phyloP scores from a whole-genome alignment of 139 green algal species.

The Monoraphidium neglectum region DNA sequence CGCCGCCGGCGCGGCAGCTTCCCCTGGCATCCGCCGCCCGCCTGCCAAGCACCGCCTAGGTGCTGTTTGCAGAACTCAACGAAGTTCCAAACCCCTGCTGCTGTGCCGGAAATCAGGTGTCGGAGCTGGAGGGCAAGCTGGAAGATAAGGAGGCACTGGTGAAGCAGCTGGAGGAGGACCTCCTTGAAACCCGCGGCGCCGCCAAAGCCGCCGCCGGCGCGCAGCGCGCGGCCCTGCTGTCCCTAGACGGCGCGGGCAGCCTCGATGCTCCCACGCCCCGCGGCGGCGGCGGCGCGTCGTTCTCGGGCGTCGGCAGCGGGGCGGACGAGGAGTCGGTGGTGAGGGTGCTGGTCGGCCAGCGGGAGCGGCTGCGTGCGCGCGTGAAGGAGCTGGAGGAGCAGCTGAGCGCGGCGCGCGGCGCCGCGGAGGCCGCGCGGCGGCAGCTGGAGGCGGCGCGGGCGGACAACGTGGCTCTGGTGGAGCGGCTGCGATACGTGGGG shows the following conservation, averaged over 20 bases:
- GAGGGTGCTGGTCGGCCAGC: slow-evolving; percentile 76
- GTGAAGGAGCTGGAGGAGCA: slow-evolving; percentile 79
- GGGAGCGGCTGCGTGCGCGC: slow-evolving; percentile 74
- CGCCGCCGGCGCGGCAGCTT: no score
- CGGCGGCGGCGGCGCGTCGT: background rate
- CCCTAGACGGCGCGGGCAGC: background rate
- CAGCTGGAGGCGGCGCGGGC: slow-evolving; percentile 51
- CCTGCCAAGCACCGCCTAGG: no score
- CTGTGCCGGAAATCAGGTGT: slow-evolving; percentile 23
- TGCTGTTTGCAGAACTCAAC: no score
- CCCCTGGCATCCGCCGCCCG: no score
- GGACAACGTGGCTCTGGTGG: slow-evolving; percentile 93
- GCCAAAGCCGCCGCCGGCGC: background rate
- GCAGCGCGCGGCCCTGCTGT: background rate
- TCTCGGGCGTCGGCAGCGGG: no score
- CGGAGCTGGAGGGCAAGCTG: slow-evolving; percentile 52
- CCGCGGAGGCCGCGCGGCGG: slow-evolving; percentile 43
- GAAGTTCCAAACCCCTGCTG: no score
- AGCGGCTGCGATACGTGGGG: slow-evolving; percentile 76
- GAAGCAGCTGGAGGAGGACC: slow-evolving; percentile 66
- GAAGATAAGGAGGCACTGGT: slow-evolving; percentile 51
- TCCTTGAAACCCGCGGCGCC: slow-evolving; percentile 24
- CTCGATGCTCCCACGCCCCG: background rate
- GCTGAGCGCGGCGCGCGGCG: slow-evolving; percentile 25
- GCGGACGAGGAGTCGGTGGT: slow-evolving; percentile 69